Base-by-base conservation (phyloP, 495 filamentous ascomycete genomes). In the Daldinia vernicosa region DNA sequence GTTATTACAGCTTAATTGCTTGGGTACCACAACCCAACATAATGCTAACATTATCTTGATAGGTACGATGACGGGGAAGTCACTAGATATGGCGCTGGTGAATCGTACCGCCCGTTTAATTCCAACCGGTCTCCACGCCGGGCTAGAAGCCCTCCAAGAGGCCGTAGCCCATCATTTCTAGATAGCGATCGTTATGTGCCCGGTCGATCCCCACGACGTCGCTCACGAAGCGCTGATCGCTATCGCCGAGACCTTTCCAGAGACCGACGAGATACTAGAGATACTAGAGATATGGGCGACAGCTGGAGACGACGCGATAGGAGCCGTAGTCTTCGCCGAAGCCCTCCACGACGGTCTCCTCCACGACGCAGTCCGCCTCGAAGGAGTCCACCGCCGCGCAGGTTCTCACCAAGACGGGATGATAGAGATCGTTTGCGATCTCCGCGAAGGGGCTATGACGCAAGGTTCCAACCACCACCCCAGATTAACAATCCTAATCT, bases 31-130 rank as follows among this genome's bases (percentile, higher is more conserved):
- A 56, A 32, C 19, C 8, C 17, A 30, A 47, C n/a, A n/a, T n/a
- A n/a, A 52, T 56, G 40, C 66, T 69, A 70, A 70, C 57, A 53
- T 39, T 6, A 11, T 40, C 19, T 4, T 2, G 11, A 24, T 60
- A 84, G 82, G 62, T 85, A 84, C 71, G 84, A 85, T 63, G 84
- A 87, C 50, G 86, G 86, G 4, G 84, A 87, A 72, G 85, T 87
- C 19, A 80, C 83, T 43, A 80, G 81, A 64, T 85, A 86, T 70
- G 86, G 86, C 28, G 84, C 81, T n/a, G 86, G 86, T 0, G 86
- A 88, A 76, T 85, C 83, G 17, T 88, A 87, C 68, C 74, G 85
- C 35, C 86, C 86, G 4, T 81, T 78, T 57, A 84, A 82, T 64
- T 79, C 84, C 6, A 80, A 82, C 62, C 81, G 83, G 27, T 81